Evolutionary conservation across 306 rosid species (phyloP).

Genomic region (Dryas alaskensis): DNA sequence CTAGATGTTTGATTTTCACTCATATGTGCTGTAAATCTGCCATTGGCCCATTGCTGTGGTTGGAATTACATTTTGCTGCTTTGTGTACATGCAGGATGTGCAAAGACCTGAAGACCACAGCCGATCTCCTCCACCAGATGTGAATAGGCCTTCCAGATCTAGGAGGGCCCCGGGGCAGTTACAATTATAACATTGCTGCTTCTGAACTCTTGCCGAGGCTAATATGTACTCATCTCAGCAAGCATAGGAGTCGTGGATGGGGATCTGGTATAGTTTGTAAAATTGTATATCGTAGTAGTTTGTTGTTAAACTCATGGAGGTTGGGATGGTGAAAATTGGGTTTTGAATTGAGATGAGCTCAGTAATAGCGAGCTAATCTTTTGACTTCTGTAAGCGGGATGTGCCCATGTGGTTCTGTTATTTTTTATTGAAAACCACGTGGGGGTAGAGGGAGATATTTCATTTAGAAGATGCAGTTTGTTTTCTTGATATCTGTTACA

Average conservation of each 20-base stretch:
- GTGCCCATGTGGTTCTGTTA: conserved; percentile 74
- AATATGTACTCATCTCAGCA: conserved; percentile 37
- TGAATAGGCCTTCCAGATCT: conserved; percentile 49
- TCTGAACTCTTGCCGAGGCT: conserved; percentile 31
- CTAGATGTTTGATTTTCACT: background rate
- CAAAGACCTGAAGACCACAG: conserved; percentile 50
- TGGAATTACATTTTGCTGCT: background rate
- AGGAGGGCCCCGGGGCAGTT: conserved; percentile 55
- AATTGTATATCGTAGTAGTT: conserved; percentile 83
- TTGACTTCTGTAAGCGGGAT: conserved; percentile 50
- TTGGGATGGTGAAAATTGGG: conserved; percentile 52
- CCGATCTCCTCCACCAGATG: conserved; percentile 39
- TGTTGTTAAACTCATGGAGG: conserved; percentile 45
- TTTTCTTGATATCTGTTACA: conserved; percentile 11
- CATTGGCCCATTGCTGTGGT: background rate
- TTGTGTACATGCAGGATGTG: conserved; percentile 47
- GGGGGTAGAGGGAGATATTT: conserved; percentile 47
- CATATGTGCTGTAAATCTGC: background rate
- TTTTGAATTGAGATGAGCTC: conserved; percentile 47
- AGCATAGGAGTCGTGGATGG: conserved; percentile 37
- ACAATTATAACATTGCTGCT: conserved; percentile 38
- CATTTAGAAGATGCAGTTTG: conserved; percentile 31
- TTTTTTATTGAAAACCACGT: conserved; percentile 70
- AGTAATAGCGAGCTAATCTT: conserved; percentile 62
- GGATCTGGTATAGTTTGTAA: conserved; percentile 66